Evolutionary conservation across 495 filamentous ascomycete species (phyloP).

Genomic region (Neurospora terricola): DNA sequence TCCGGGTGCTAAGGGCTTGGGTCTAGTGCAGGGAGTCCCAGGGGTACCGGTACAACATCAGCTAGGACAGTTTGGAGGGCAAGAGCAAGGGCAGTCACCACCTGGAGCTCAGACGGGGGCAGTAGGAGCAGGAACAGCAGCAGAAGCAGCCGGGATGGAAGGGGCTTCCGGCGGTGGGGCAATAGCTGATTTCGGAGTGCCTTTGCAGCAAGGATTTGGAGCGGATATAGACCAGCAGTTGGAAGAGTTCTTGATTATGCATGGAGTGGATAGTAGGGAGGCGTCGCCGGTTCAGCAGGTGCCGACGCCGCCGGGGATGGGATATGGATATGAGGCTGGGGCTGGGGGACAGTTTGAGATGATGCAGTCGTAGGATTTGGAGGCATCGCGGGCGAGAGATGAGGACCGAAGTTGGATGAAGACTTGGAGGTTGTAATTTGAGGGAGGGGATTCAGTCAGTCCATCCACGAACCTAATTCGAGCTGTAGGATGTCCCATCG

Average conservation of each 20-base stretch:
- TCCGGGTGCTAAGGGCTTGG: neutral
- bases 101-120: neutral
- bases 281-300: neutral
- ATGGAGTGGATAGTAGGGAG: neutral
- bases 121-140: neutral
- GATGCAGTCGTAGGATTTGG: neutral
- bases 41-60: neutral
- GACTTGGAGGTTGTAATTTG: neutral
- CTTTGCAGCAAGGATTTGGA: neutral
- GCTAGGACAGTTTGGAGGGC: neutral
- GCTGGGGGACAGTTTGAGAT: neutral
- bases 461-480: neutral
- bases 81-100: neutral
- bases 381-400: neutral
- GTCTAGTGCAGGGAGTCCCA: neutral
- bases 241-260: neutral
- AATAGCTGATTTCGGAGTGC: neutral
- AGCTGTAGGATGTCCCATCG: neutral
- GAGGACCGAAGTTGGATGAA: neutral
- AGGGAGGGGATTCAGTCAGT: neutral
- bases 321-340: neutral
- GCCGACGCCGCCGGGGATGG: neutral
- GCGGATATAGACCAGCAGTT: neutral
- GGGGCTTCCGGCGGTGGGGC: neutral
- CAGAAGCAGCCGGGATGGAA: neutral